phyloP scores from a whole-genome alignment of 257 asterid species.

The Orobanche coerulescens region DNA sequence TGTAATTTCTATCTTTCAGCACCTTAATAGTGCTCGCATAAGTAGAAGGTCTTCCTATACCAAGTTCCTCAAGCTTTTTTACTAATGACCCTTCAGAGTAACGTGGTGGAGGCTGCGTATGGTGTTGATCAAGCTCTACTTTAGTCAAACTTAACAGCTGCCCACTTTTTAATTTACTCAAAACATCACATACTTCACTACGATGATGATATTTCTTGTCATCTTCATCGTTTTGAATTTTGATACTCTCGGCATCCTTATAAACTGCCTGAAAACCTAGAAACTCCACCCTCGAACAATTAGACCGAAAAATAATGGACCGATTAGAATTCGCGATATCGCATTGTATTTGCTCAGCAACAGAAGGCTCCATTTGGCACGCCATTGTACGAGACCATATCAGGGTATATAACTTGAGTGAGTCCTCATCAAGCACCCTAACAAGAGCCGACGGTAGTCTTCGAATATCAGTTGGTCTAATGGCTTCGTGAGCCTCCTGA shows the following conservation, averaged over 20 bases:
- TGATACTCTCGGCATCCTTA: conserved; percentile 51
- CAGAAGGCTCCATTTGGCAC: conserved; percentile 91
- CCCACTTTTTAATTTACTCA: conserved; percentile 49
- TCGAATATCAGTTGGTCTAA: conserved; percentile 81
- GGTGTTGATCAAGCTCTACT: conserved; percentile 55
- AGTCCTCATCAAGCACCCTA: conserved; percentile 71
- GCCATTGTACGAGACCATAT: conserved; percentile 84
- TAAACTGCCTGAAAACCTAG: conserved; percentile 64
- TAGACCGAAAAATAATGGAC: conserved; percentile 56
- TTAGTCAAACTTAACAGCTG: conserved; percentile 43
- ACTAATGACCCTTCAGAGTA: conserved; percentile 77
- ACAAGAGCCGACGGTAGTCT: conserved; percentile 67
- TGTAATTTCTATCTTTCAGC: conserved; percentile 76
- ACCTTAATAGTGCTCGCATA: conserved; percentile 84
- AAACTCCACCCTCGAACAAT: conserved; percentile 62
- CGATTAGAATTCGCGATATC: conserved; percentile 53
- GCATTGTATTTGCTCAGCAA: conserved; percentile 57
- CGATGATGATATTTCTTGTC: conserved; percentile 28
- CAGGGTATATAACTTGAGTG: conserved; percentile 67
- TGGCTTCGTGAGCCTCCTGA: conserved; percentile 98
- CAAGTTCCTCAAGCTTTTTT: conserved; percentile 91
- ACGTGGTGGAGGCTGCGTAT: conserved; percentile 75
- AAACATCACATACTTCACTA: conserved; percentile 35
- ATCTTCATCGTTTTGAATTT: conserved; percentile 28
- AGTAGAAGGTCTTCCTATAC: conserved; percentile 97